These are phyloP conservation scores for Coemansia sp. DNA, from an alignment of 192 early-diverging fungal species.

Conservation along the genomic window DNA sequence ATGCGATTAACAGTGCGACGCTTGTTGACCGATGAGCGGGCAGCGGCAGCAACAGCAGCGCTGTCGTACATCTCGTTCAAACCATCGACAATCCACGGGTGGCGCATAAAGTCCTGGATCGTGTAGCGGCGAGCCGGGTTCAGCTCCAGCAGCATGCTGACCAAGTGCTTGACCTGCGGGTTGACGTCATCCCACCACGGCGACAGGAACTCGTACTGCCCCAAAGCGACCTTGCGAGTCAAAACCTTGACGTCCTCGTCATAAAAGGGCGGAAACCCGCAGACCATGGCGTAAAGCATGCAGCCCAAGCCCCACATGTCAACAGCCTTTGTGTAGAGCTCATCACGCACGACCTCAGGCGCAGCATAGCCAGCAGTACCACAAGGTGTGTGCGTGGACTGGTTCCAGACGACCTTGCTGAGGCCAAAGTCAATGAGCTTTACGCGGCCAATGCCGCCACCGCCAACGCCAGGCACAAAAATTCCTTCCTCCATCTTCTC, in stretches of 20 bases:
- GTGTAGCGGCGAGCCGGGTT: slow-evolving; percentile 72
- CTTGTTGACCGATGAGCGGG: slow-evolving; percentile 43
- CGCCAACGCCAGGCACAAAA: slow-evolving; percentile 71
- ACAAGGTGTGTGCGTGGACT: slow-evolving; percentile 84
- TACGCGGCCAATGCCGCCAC: slow-evolving; percentile 78
- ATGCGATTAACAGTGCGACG: slow-evolving; percentile 30
- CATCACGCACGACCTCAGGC: slow-evolving; percentile 84
- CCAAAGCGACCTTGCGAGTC: slow-evolving; percentile 82
- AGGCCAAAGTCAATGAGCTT: slow-evolving; percentile 91
- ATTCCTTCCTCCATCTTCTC: slow-evolving; percentile 74
- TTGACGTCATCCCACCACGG: slow-evolving; percentile 95
- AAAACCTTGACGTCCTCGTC: slow-evolving; percentile 75
- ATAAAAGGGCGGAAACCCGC: slow-evolving; percentile 81
- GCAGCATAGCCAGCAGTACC: slow-evolving; percentile 93
- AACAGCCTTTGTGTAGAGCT: slow-evolving; percentile 76
- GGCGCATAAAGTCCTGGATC: slow-evolving; percentile 76
- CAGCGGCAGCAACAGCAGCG: slow-evolving; percentile 36
- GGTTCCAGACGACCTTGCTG: slow-evolving; percentile 82
- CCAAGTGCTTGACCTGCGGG: slow-evolving; percentile 68
- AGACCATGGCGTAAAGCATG: slow-evolving; percentile 79
- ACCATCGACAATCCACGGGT: slow-evolving; percentile 67
- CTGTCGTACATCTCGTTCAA: slow-evolving; percentile 48
- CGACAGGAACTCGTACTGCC: slow-evolving; percentile 79
- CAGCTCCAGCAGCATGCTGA: slow-evolving; percentile 66
- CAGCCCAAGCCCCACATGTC: slow-evolving; percentile 89